Conservation (phyloP, 192 early-diverging fungal species). For the Gryganskiella cystojenkinii region DNA sequence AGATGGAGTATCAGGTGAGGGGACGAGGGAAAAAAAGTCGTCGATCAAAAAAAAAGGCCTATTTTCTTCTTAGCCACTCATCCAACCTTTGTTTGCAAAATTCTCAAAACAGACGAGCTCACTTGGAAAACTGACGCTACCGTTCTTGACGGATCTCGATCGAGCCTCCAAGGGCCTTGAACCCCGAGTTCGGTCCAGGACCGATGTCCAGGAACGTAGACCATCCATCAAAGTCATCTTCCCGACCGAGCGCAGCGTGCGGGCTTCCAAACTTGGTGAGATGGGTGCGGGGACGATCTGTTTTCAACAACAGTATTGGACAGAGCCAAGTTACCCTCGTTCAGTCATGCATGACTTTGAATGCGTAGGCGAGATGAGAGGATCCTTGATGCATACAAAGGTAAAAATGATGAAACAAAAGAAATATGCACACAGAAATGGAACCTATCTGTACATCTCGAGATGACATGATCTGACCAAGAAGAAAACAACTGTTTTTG, state of each 20-base stretch:
- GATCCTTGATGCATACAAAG: conserved; percentile 48
- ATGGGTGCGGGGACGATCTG: conserved; percentile 32
- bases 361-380: conserved; percentile 8
- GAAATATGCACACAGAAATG: too few species aligned
- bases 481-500: too few species aligned
- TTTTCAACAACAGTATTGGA: conserved; percentile 22
- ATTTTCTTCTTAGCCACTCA: too few species aligned
- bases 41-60: too few species aligned
- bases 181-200: conserved; percentile 3
- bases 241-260: conserved; percentile 54
- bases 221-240: conserved; percentile 53
- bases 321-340: conserved; percentile 8
- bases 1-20: conserved; percentile 63
- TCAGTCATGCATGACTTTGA: conserved; percentile 44
- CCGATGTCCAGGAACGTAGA: conserved; percentile 18
- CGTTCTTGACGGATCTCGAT: conserved; percentile 56
- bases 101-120: conserved; percentile 69
- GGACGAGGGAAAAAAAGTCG: too few species aligned
- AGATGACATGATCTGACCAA: too few species aligned
- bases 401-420: background rate
- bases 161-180: conserved; percentile 51
- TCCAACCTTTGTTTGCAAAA: too few species aligned
- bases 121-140: conserved; percentile 45
- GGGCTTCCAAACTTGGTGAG: conserved; percentile 40
- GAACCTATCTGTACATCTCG: background rate